Base-by-base conservation (phyloP, 805 yeast species). In the Candida ovalis region DNA sequence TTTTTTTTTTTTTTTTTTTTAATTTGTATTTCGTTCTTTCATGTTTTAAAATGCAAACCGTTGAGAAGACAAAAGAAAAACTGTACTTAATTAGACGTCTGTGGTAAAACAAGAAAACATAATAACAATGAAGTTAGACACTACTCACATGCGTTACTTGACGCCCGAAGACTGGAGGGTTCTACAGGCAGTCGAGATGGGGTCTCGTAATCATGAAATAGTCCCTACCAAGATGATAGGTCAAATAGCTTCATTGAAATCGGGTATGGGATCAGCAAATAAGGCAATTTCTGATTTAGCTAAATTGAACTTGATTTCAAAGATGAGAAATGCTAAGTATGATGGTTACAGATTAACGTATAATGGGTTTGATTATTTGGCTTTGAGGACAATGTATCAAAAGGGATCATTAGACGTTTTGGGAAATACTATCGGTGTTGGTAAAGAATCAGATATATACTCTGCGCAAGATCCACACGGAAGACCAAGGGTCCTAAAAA, bases 371-470 rank as follows among this genome's bases (percentile, higher is more conserved):
- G 99, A 94, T 68, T 94, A 88, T 63, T 74, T 94, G 55, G 98
- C 98, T 0, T 74, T 94, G 54, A 89, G 85, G 66, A 77, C 96
- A 8, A 80, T 94, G 82, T 73, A 86, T 53, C 86, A 84, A 60
- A 75, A 89, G 56, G 81, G 83, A 38, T 76, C 88, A 0, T 63
- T 94, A 9, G 83, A 83, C 59, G 84, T 92, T 1, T 78, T 92
- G 15, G 97, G 96, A 17, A 76, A 84, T 41, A 87, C 86, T 9
- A 90, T 92, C 57, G 99, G 98, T 50, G 96, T 94, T 44, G 99
- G 99, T 59, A 94, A 94, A 63, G 99, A 94, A 68, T 90, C 97
- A 2, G 99, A 94, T 70, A 91, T 94, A 60, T 89, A 86, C 66
- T 77, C 91, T 12, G 91, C 87, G 1, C 82, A 84, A 48, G 91